phyloP scores from a whole-genome alignment of 768 basidiomycete genomes.

The Leccinum incarnatum region DNA sequence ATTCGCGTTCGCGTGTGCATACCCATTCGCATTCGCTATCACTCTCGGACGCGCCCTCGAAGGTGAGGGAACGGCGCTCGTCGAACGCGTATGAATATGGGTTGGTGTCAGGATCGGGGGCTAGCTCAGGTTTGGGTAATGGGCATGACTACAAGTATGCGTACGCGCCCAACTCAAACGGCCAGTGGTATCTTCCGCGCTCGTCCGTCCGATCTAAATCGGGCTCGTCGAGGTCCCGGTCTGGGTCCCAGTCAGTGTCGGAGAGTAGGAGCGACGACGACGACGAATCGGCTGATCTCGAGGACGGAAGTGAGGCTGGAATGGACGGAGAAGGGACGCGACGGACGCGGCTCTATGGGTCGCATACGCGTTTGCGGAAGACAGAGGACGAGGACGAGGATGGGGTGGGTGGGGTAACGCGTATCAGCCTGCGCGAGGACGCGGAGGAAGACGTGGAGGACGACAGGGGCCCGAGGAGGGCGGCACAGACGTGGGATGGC shows the following conservation, averaged over 20 bases:
- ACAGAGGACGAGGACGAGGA: constrained; percentile 1
- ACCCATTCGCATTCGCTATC: constrained; percentile 7
- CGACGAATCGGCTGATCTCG: background rate
- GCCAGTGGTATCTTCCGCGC: constrained; percentile 54
- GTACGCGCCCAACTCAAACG: constrained; percentile 28
- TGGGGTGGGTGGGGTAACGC: background rate
- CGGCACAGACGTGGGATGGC: constrained; percentile 37
- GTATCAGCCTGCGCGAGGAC: constrained; percentile 5
- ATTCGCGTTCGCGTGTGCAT: constrained; percentile 11
- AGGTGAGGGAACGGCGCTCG: constrained; percentile 6
- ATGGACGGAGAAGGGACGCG: background rate
- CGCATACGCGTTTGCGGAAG: constrained; percentile 2
- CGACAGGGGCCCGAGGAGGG: background rate
- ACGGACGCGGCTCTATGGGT: background rate
- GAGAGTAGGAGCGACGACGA: constrained; percentile 39
- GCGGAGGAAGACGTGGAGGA: background rate
- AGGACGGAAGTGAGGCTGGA: background rate
- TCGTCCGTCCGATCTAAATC: constrained; percentile 48
- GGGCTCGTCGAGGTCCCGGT: constrained; percentile 34
- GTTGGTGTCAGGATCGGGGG: background rate
- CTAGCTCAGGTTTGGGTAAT: background rate
- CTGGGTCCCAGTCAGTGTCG: constrained; percentile 33
- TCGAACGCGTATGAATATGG: constrained; percentile 19
- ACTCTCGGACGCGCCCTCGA: background rate
- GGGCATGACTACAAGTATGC: background rate